Conservation (phyloP, 495 filamentous ascomycete genomes). For the Cairneyella variabilis region DNA sequence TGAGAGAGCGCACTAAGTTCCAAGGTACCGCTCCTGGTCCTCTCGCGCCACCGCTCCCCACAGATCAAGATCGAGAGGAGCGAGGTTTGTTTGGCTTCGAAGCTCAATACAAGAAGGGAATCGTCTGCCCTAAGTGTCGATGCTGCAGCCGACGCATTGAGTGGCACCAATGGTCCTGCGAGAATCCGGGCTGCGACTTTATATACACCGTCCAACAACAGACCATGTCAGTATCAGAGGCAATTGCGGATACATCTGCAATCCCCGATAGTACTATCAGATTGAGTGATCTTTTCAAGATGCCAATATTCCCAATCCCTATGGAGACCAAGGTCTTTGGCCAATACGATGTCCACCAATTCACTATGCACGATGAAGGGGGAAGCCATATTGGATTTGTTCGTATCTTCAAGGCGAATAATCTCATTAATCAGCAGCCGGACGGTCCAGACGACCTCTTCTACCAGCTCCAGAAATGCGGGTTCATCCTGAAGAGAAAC, state of each 20-base stretch:
- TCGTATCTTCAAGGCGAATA: slow-evolving; percentile 57
- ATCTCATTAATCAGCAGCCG: slow-evolving; percentile 39
- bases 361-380: slow-evolving; percentile 28
- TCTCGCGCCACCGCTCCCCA: slow-evolving; percentile 33
- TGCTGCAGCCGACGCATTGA: slow-evolving; percentile 57
- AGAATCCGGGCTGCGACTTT: slow-evolving; percentile 45
- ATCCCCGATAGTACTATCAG: background rate
- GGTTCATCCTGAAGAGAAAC: slow-evolving; percentile 59
- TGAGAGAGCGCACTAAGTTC: slow-evolving; percentile 39
- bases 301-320: background rate
- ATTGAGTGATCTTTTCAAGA: background rate
- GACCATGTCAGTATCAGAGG: background rate
- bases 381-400: slow-evolving; percentile 48
- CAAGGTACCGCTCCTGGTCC: slow-evolving; percentile 26
- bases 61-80: background rate
- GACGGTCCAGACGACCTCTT: slow-evolving; percentile 66
- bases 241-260: background rate
- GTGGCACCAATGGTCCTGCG: slow-evolving; percentile 66
- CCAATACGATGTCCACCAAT: slow-evolving; percentile 28
- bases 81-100: slow-evolving; percentile 32
- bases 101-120: slow-evolving; percentile 41
- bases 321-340: slow-evolving; percentile 8
- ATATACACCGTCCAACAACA: background rate
- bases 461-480: slow-evolving; percentile 47
- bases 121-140: slow-evolving; percentile 69